Conservation (phyloP, 768 basidiomycete genomes). For the Boletus rubropictus region DNA sequence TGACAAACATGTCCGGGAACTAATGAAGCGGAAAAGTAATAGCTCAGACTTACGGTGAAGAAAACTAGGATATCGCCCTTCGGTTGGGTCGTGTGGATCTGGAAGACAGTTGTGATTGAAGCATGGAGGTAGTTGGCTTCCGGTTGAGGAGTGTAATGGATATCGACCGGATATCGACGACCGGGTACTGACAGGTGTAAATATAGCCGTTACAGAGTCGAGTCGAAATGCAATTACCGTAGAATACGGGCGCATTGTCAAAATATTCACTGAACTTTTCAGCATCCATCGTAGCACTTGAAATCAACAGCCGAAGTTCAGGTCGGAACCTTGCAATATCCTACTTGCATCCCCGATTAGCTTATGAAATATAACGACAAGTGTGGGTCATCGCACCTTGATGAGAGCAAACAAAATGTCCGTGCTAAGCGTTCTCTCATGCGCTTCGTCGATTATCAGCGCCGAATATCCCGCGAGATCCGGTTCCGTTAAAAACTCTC, state of each 20-base stretch:
- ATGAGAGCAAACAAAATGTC: slow-evolving; percentile 98
- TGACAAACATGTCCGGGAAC: slow-evolving; percentile 4
- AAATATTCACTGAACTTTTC: slow-evolving; percentile 98
- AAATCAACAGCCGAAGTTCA: slow-evolving; percentile 88
- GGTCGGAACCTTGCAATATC: slow-evolving; percentile 96
- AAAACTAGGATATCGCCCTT: slow-evolving; percentile 98
- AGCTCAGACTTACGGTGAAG: slow-evolving; percentile 61
- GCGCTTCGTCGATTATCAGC: slow-evolving; percentile 97
- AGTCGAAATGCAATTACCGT: slow-evolving; percentile 47
- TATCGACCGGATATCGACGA: slow-evolving; percentile 94
- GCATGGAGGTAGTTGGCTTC: slow-evolving; percentile 99
- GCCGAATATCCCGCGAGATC: slow-evolving; percentile 92
- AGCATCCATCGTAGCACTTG: slow-evolving; percentile 95
- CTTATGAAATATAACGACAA: slow-evolving; percentile 12
- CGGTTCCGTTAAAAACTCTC: slow-evolving; percentile 97
- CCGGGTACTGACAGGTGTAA: slow-evolving; percentile 68
- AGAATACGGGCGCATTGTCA: slow-evolving; percentile 92
- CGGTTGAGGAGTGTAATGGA: slow-evolving; percentile 98
- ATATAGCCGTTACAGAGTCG: neutral
- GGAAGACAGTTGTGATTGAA: slow-evolving; percentile 97
- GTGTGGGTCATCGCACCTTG: slow-evolving; percentile 63
- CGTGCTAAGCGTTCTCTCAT: slow-evolving; percentile 95
- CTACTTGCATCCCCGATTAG: slow-evolving; percentile 37
- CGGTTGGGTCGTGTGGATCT: slow-evolving; percentile 98
- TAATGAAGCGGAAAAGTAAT: neutral